phyloP scores from a whole-genome alignment of 495 filamentous ascomycete genomes.

The Lophiostoma macrostomum region DNA sequence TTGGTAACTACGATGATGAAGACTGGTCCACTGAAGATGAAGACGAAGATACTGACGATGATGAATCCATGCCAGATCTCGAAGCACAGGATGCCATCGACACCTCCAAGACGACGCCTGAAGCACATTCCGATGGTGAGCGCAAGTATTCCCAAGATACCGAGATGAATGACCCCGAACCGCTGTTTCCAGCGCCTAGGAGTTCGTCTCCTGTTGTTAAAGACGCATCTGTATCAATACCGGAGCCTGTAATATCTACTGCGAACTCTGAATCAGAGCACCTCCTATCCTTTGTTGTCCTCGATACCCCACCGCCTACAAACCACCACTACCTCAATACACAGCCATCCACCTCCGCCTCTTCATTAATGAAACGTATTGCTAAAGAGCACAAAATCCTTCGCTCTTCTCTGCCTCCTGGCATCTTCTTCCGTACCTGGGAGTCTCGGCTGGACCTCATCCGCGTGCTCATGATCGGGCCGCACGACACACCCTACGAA shows the following conservation, averaged over 20 bases:
- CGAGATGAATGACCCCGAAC: too few species aligned
- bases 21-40: constrained; percentile 44
- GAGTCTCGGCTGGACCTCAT: constrained; percentile 57
- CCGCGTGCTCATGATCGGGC: constrained; percentile 58
- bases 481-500: constrained; percentile 59
- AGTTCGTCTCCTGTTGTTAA: too few species aligned
- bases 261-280: background rate
- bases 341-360: background rate
- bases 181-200: too few species aligned
- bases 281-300: constrained; percentile 12
- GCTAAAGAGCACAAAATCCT: constrained; percentile 59
- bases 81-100: constrained; percentile 5
- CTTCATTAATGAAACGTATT: constrained; percentile 47
- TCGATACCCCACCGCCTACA: constrained; percentile 46
- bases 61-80: constrained; percentile 36
- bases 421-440: constrained; percentile 59
- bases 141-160: constrained; percentile 20
- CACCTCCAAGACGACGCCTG: constrained; percentile 32
- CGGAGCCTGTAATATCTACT: background rate
- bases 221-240: background rate
- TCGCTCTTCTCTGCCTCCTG: constrained; percentile 51
- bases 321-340: constrained; percentile 49
- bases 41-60: constrained; percentile 21
- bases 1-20: constrained; percentile 33
- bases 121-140: constrained; percentile 38